Base-by-base conservation (phyloP, 2,329 filamentous ascomycete genomes). In the Ilyonectria robusta region DNA sequence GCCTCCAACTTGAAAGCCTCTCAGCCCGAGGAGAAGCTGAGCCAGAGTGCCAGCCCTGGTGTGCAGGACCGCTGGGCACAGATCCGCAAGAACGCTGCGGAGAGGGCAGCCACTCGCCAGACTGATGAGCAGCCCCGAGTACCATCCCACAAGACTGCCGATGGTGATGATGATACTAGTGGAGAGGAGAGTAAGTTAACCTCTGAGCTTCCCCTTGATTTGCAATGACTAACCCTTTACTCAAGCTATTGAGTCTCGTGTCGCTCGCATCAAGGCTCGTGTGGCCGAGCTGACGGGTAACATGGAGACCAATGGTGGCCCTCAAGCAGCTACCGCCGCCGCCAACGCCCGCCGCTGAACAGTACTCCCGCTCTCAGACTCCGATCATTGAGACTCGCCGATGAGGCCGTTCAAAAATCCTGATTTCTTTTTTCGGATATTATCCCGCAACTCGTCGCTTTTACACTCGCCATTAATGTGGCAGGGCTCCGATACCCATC, bases 251-350 rank as follows among this genome's bases (percentile, higher is more conserved):
- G 96, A 99, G 81, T 95, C 94, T 55, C 93, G 96, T 72, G 96
- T 98, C 66, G 96, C 96, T 55, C 93, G 96, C 70, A 99, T 99
- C 87, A 98, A 98, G 84, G 96, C 96, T 67, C 92, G 96, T 69
- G 96, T 99, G 65, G 96, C 96, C 59, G 94, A 98, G 80, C 84
- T 99, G 75, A 99, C 96, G 2, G 92, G 92, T 75, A 93, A 93
- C 80, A 93, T 93, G 88, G 93, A 95, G 76, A 85, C 82, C 48
- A 80, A 80, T 37, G 77, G 75, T 46, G 79, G 77, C 7, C 83
- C 86, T 29, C 74, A 77, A 23, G 57, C 72, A 37, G 51, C 67
- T 44, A 54, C 65, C 35, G 35, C 70, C n/a, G 55, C 72, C 31
- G 58, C 68, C 37, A 59, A 64, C 33, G 42, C 70, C 19, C 74